Base-by-base conservation (phyloP, 225 moss, liverwort and hornwort species). In the Straminergon stramineum region DNA sequence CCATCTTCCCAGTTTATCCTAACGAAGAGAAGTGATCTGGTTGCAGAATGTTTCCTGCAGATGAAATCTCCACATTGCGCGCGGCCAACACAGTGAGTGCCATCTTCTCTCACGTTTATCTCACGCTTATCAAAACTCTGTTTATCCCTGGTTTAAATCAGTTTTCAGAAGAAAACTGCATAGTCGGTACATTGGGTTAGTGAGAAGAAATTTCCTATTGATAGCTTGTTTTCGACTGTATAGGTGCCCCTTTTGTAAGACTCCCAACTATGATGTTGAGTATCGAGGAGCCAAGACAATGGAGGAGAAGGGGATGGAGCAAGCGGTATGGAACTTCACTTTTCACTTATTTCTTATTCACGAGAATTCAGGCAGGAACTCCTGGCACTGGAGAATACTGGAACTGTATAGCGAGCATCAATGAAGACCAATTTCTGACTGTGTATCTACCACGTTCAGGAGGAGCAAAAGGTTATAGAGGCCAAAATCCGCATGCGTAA, bases 301-400 rank as follows among this genome's bases (percentile, higher is more conserved):
- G 84, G 94, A 94, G 92, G 95, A 95, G 92, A 95, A 95, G 88
- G 95, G 95, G 87, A 92, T 94, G 89, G 95, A 95, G 90, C 95
- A 95, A 91, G 95, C 93, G 91, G 95, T 95, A 92, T 81, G 78
- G 35, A 82, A 53, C 31, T 75, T 81, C 67, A 88, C 83, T 74
- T 79, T 61, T 34, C 74, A 23, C 48, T 56, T n/a, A 10, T 75
- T 60, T 53, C 79, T n/a, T 57, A 19, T 77, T 88, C 53, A 37
- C 19, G 39, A 51, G 58, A 60, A 37, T 41, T 58, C 28, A 78
- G 67, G 64, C 64, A 55, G 63, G 63, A 90, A 56, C 63, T 48
- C 12, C 22, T 87, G 56, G 55, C 32, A 62, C 13, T 79, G 67
- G 28, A 58, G 28, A 74, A 84, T 28, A 58, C 24, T 84, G 67